phyloP scores from a whole-genome alignment of 2,329 filamentous ascomycete genomes.

The Colletotrichum cordylinicola region DNA sequence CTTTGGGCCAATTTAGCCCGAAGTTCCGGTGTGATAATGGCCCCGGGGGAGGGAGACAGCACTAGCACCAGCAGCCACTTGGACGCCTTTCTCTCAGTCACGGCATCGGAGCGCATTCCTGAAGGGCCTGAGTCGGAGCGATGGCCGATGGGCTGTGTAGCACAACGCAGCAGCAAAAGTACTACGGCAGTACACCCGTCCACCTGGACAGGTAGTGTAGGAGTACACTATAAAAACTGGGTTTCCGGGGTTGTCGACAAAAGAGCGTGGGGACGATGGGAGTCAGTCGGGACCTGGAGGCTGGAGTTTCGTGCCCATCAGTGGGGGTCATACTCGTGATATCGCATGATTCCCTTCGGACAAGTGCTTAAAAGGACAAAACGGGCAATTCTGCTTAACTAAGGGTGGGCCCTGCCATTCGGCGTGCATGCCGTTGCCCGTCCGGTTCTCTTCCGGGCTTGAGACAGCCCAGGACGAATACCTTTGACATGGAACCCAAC shows the following conservation, averaged over 20 bases:
- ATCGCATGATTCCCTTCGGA: slow-evolving; percentile 4
- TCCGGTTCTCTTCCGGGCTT: slow-evolving; percentile 13
- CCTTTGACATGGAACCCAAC: background rate
- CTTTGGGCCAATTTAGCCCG: background rate
- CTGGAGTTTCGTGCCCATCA: background rate
- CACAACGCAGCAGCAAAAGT: background rate
- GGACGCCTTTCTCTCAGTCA: background rate
- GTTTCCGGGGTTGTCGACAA: background rate
- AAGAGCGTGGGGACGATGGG: background rate
- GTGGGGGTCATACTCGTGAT: background rate
- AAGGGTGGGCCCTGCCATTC: background rate
- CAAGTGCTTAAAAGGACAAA: slow-evolving; percentile 2
- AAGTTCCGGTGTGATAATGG: background rate
- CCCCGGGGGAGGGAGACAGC: background rate
- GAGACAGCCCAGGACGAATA: background rate
- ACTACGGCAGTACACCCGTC: background rate
- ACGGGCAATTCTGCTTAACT: background rate
- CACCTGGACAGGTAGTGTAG: background rate
- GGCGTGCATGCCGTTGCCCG: slow-evolving; percentile 10
- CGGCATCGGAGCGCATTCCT: background rate
- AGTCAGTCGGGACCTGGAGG: background rate
- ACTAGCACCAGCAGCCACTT: background rate
- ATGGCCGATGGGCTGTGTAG: background rate
- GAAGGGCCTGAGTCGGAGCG: background rate
- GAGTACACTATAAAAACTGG: background rate